Evolutionary conservation across 768 basidiomycete species (phyloP).

Genomic region (Lentinula lateritia): DNA sequence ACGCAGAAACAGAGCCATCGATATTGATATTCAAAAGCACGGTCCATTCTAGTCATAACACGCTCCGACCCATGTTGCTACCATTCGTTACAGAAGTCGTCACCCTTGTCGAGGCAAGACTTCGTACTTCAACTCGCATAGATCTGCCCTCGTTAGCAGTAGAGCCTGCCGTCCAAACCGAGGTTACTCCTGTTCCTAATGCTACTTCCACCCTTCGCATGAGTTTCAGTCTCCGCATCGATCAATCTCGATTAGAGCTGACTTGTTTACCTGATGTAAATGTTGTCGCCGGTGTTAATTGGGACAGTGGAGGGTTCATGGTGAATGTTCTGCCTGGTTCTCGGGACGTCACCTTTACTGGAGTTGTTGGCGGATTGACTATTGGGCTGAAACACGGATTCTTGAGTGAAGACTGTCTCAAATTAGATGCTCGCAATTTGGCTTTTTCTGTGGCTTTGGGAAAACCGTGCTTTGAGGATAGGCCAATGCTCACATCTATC

Average conservation of each 20-base stretch:
- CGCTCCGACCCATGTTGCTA: constrained; percentile 72
- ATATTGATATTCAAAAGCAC: constrained; percentile 78
- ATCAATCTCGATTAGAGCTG: constrained; percentile 79
- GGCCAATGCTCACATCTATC: constrained; percentile 43
- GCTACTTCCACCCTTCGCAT: constrained; percentile 53
- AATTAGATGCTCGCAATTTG: constrained; percentile 77
- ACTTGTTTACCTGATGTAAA: constrained; percentile 91
- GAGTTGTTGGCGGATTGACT: constrained; percentile 76
- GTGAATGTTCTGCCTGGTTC: constrained; percentile 72
- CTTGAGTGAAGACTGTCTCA: constrained; percentile 76
- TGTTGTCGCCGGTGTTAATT: constrained; percentile 82
- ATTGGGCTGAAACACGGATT: constrained; percentile 82
- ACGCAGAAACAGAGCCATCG: constrained; percentile 40
- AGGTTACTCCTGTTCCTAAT: not conserved
- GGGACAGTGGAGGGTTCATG: constrained; percentile 93
- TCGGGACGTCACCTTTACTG: constrained; percentile 67
- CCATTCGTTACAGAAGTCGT: constrained; percentile 81
- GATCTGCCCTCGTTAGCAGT: constrained; percentile 4
- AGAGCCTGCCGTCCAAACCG: not conserved
- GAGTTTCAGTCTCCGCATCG: constrained; percentile 86
- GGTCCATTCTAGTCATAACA: constrained; percentile 87
- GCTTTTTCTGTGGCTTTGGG: constrained; percentile 69
- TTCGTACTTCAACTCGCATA: constrained; percentile 45
- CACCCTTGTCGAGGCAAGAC: constrained; percentile 60
- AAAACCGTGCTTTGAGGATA: constrained; percentile 35